Evolutionary conservation across 108 stramenopile species (phyloP).

Genomic region (Aurantiochytrium sp.): DNA sequence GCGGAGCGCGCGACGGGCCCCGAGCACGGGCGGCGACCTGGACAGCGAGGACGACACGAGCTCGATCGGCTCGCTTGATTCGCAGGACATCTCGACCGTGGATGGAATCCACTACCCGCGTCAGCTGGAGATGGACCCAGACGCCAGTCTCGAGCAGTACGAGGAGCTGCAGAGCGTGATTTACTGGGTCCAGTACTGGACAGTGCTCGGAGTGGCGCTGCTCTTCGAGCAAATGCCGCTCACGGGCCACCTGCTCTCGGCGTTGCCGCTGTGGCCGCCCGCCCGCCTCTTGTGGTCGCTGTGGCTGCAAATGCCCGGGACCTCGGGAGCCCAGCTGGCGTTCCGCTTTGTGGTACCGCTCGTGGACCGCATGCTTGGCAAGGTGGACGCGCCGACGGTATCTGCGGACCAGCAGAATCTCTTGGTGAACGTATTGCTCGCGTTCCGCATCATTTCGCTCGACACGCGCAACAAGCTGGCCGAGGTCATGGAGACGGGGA

Average conservation of each 20-base stretch:
- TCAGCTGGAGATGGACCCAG: constrained; percentile 19
- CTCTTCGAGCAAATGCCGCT: neutral
- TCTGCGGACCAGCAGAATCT: neutral
- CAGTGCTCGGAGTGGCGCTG: neutral
- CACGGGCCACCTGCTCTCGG: neutral
- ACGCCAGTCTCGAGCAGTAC: neutral
- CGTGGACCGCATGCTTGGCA: neutral
- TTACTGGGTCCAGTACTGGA: constrained; percentile 30
- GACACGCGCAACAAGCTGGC: neutral
- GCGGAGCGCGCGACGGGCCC: too few relatives aligned
- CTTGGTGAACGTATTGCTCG: neutral
- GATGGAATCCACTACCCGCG: constrained; percentile 16
- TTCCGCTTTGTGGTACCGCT: neutral
- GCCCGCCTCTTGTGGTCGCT: constrained; percentile 1
- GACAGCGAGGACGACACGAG: constrained; percentile 7
- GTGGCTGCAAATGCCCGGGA: constrained; percentile 18
- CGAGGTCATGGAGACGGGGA: constrained; percentile 2
- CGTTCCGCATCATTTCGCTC: neutral
- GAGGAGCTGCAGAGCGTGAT: constrained; percentile 3
- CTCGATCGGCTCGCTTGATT: constrained; percentile 9
- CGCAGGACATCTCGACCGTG: neutral
- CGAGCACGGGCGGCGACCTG: neutral
- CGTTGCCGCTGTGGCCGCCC: neutral
- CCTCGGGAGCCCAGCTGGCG: neutral
- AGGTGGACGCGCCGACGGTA: neutral